These are phyloP conservation scores for Pestalotiopsis sp. DNA, from an alignment of 2,329 filamentous ascomycete genomes.

Conservation along the genomic window DNA sequence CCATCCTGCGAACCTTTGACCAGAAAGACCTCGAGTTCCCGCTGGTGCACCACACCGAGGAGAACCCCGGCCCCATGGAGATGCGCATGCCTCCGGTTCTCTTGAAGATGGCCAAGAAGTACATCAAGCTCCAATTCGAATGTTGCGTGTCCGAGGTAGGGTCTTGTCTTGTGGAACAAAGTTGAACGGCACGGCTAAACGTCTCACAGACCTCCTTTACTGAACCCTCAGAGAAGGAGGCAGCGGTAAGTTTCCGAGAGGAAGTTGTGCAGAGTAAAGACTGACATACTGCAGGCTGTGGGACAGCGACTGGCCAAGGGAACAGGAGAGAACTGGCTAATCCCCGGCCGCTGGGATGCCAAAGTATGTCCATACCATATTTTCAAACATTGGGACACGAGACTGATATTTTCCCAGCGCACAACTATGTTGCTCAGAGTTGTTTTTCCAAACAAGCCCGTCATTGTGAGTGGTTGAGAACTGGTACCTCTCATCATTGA, in stretches of 20 bases:
- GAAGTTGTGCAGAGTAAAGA: neutral
- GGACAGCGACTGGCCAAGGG: conserved; percentile 10
- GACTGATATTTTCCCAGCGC: neutral
- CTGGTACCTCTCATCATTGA: neutral
- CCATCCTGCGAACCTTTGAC: neutral
- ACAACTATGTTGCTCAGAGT: too few relatives aligned
- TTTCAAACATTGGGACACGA: neutral
- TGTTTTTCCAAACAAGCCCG: neutral
- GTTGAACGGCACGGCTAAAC: neutral
- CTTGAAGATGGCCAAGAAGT: too few relatives aligned
- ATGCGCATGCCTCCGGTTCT: neutral
- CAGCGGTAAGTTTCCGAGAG: neutral
- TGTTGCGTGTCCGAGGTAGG: neutral
- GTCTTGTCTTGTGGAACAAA: neutral
- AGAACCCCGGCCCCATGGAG: neutral
- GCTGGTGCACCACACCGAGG: neutral
- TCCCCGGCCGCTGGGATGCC: conserved; percentile 1
- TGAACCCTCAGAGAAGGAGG: neutral
- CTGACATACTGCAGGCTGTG: conserved; percentile 1
- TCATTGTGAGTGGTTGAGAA: neutral
- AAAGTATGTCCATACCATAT: conserved; percentile 3
- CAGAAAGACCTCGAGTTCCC: neutral
- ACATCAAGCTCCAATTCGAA: too few relatives aligned
- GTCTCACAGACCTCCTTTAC: neutral
- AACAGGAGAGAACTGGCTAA: conserved; percentile 18